phyloP scores from a whole-genome alignment of 805 yeast species.

The Ascoidea tarda region DNA sequence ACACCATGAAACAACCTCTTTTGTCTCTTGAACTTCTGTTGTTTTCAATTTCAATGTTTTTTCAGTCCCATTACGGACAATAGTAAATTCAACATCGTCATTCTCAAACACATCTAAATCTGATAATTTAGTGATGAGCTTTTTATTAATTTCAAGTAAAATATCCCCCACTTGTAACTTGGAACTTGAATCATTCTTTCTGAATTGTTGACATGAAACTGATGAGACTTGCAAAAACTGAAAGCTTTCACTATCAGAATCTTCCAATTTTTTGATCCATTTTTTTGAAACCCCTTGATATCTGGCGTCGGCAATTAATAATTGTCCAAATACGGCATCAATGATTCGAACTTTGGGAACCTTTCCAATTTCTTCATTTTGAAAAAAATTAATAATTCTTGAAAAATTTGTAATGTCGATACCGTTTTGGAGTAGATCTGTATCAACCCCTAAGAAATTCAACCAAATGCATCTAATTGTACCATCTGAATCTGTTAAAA shows the following conservation, averaged over 20 bases:
- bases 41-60: conserved; percentile 51
- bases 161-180: conserved; percentile 54
- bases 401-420: conserved; percentile 57
- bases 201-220: conserved; percentile 33
- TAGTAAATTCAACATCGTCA: conserved; percentile 35
- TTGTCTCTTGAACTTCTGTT: conserved; percentile 45
- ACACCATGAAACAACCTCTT: conserved; percentile 64
- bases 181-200: conserved; percentile 7
- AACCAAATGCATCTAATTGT: conserved; percentile 77
- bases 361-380: conserved; percentile 21
- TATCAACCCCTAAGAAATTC: conserved; percentile 68
- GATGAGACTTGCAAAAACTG: conserved; percentile 67
- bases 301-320: conserved; percentile 62
- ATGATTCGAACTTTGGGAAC: conserved; percentile 50
- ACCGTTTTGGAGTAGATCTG: conserved; percentile 54
- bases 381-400: conserved; percentile 40
- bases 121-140: conserved; percentile 47
- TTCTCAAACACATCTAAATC: conserved; percentile 39
- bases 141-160: conserved; percentile 53
- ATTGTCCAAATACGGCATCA: conserved; percentile 65
- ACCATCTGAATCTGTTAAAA: conserved; percentile 66
- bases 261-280: conserved; percentile 63
- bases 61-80: conserved; percentile 61
- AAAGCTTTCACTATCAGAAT: conserved; percentile 44
- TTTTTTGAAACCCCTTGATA: conserved; percentile 74